phyloP scores from a whole-genome alignment of 345 rosid genomes.

The Angophora floribunda region DNA sequence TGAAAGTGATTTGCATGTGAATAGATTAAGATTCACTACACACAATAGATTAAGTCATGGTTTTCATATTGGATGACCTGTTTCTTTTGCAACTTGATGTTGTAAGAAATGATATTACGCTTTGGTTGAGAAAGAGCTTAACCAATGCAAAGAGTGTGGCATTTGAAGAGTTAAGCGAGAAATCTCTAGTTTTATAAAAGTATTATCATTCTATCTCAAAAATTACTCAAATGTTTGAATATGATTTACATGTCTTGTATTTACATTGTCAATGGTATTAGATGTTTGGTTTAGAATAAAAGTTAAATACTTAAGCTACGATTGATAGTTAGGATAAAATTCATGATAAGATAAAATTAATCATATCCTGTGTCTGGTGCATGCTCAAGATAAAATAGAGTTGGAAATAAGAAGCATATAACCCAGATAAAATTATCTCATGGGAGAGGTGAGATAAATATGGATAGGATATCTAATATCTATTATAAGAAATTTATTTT shows the following conservation, averaged over 20 bases:
- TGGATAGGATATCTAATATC: too few relatives aligned
- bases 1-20: neutral
- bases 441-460: too few relatives aligned
- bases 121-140: neutral
- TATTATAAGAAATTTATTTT: too few relatives aligned
- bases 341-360: too few relatives aligned
- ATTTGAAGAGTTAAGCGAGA: neutral
- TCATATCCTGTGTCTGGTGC: too few relatives aligned
- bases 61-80: neutral
- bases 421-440: too few relatives aligned
- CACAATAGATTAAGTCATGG: neutral
- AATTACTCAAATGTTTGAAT: neutral
- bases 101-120: neutral
- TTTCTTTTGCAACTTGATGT: neutral
- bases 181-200: neutral
- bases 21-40: neutral
- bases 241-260: neutral
- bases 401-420: too few relatives aligned
- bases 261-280: neutral
- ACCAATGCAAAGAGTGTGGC: neutral
- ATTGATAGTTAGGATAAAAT: too few relatives aligned
- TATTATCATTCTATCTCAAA: neutral
- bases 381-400: too few relatives aligned
- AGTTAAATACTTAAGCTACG: neutral
- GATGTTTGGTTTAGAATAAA: neutral